Conservation (phyloP, 129 eudicot genomes). For the Helichrysum umbraculigerum region DNA sequence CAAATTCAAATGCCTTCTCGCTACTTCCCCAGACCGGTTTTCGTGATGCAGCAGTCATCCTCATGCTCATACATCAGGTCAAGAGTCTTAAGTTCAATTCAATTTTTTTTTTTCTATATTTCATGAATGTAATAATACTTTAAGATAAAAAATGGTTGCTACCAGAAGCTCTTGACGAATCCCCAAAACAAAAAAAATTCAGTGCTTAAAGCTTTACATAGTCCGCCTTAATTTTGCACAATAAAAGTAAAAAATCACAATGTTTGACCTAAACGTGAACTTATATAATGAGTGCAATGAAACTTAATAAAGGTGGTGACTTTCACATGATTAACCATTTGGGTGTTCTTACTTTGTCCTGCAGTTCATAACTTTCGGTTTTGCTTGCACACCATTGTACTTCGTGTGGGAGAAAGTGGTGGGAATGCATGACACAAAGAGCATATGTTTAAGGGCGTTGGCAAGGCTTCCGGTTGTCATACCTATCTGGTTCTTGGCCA, state of each 20-base stretch:
- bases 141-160: not conserved
- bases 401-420: constrained; percentile 79
- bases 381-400: constrained; percentile 75
- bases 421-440: constrained; percentile 72
- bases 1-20: constrained; percentile 65
- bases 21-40: constrained; percentile 54
- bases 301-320: not conserved
- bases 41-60: constrained; percentile 69
- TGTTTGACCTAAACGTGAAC: not conserved
- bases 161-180: not conserved
- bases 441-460: constrained; percentile 67
- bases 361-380: constrained; percentile 80
- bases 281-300: not conserved
- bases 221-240: not conserved
- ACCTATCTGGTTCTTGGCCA: constrained; percentile 72
- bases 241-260: not conserved
- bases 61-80: constrained; percentile 84
- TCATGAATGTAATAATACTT: not conserved
- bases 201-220: not conserved
- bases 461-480: constrained; percentile 70
- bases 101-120: not conserved
- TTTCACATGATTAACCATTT: constrained; percentile 3
- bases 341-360: constrained; percentile 12
- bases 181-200: not conserved
- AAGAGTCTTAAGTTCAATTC: not conserved